Base-by-base conservation (phyloP, 192 early-diverging fungal species). In the Thamnidium elegans region DNA sequence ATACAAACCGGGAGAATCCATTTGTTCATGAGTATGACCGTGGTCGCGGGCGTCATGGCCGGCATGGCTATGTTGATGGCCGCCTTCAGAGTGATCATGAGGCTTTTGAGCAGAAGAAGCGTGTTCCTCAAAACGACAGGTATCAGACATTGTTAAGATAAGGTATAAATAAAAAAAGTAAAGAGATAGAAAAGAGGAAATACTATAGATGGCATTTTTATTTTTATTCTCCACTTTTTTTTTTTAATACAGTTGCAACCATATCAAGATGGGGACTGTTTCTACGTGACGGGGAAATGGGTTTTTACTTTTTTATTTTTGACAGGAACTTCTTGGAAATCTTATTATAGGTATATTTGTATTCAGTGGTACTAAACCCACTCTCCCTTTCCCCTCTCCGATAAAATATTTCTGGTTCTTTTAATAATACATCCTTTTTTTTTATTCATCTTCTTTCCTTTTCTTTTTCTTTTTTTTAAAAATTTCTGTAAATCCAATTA, bases 21-120 rank as follows among this genome's bases (percentile, higher is more conserved):
- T 78, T 44, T 87, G 78, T 66, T 98, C 96, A 75, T 96, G 94
- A 23, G 89, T 87, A 74, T 97, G 94, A 4, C 94, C 94, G 67
- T 96, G 94, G 19, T 94, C 93, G 30, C 58, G 65, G 45, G 72
- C 69, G 15, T 78, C 70, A 26, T 81, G 73, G 31, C 86, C 85
- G 11, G 84, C 86, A 21, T 83, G 74, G 21, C 87, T 84, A n/a
- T 92, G 80, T 53, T 78, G 76, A 53, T 84, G 73, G 6, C 63
- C 69, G 55, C 84, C 74, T 0, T 69, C 68, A 55, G 79, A 43
- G 69, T 59, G 10, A 36, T 84, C 72, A 8, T 61, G 67, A 55
- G 84, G 73, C 0, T 70, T 66, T 59, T 86, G 46, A n/a, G 46
- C 53, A 26, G 68, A 50, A 13, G 73, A 67, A 31, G 70, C 65